Conservation (phyloP, 768 basidiomycete species). For the Inosperma sp. region DNA sequence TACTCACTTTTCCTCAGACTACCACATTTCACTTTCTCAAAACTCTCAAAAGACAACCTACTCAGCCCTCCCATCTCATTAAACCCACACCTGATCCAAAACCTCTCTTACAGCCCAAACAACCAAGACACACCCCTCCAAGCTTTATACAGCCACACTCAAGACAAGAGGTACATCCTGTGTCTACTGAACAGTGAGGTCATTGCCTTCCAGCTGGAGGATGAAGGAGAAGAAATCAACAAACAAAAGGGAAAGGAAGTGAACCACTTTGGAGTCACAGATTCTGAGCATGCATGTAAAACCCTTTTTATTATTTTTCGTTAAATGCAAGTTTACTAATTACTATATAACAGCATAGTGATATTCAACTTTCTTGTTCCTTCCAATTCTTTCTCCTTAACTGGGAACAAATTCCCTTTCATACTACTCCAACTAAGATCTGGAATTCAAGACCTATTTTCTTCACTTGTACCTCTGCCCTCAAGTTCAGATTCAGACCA, state of each 20-base stretch:
- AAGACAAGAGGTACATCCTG: slow-evolving; percentile 79
- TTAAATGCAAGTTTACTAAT: not conserved
- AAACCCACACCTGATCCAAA: no score
- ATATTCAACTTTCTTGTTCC: slow-evolving; percentile 70
- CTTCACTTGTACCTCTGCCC: no score
- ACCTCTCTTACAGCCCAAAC: slow-evolving; percentile 88
- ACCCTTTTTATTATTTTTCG: slow-evolving; percentile 5
- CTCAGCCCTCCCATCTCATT: slow-evolving; percentile 46
- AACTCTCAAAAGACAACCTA: slow-evolving; percentile 32
- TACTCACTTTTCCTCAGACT: slow-evolving; percentile 49
- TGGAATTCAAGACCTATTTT: slow-evolving; percentile 66
- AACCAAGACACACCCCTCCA: slow-evolving; percentile 77
- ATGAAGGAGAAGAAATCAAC: not conserved
- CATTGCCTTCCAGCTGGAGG: slow-evolving; percentile 57
- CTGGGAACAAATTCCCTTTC: slow-evolving; percentile 61
- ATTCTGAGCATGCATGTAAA: slow-evolving; percentile 69
- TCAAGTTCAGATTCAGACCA: no score
- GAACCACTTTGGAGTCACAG: slow-evolving; percentile 53
- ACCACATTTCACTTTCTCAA: slow-evolving; percentile 82
- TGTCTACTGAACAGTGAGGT: slow-evolving; percentile 74
- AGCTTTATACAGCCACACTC: slow-evolving; percentile 65
- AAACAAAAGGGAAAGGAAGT: slow-evolving; percentile 16
- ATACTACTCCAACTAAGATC: slow-evolving; percentile 86
- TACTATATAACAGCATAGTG: slow-evolving; percentile 54
- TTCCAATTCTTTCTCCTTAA: slow-evolving; percentile 22